Base-by-base conservation (phyloP, 2,329 filamentous ascomycete species). In the Colletotrichum liaoningense region DNA sequence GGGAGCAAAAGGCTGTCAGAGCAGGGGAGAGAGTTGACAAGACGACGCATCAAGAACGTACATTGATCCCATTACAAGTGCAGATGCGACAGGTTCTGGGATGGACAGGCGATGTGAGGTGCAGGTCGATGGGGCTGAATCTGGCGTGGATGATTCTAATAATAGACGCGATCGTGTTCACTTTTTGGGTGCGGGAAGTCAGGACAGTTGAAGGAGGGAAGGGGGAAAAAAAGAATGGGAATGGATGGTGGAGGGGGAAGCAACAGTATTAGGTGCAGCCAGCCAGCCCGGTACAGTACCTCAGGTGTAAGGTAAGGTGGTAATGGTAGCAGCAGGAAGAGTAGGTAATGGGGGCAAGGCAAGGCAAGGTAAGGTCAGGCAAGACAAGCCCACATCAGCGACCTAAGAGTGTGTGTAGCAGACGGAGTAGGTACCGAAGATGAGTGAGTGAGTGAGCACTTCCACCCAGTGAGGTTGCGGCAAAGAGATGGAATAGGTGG, bases 91-190 rank as follows among this genome's bases (percentile, higher is more conserved):
- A 75, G 63, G 62, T 68, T 66, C 73, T 69, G 63, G 74, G 76
- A 77, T 77, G 75, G 77, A 69, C 69, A 77, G 78, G 78, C 77
- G 79, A 79, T 79, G 78, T 77, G 76, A 79, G 77, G 78, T 83
- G 81, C 80, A 81, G 79, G 80, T 78, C 79, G 78, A 83, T 85
- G 85, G 85, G 85, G 86, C 84, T 86, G 85, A 84, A 86, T 84
- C 84, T 85, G 84, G 83, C 81, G 83, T 84, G 82, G 83, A 81
- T 84, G 84, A 79, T 87, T 83, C 86, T 87, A 87, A 87, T 86
- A 85, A 86, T 87, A 87, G 86, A 84, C 76, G 78, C 79, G 81
- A 84, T 85, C 81, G 82, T 85, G 84, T 83, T 84, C 81, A 83
- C 79, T 79, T 71, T 56, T 56, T 64, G 67, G 77, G 78, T 72